A percentile compares a stretch with the other conserved stretches of the same genome.
Conservation (phyloP, 306 rosid species). For the Castanea mollissima region DNA sequence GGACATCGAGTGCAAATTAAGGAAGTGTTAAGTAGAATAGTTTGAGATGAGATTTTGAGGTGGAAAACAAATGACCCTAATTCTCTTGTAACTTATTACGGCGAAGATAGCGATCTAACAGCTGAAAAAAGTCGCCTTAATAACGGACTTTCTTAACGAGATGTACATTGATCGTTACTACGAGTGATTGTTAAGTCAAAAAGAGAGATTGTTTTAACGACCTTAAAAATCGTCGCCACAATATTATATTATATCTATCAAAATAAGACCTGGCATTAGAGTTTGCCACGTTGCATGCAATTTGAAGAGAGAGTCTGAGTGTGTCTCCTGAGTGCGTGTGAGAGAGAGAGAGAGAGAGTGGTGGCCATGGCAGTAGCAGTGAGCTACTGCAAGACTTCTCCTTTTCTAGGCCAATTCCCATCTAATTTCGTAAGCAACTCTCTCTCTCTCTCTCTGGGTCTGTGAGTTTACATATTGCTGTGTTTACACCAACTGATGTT, state of each 20-base stretch:
- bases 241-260: neutral
- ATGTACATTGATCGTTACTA: neutral
- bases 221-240: neutral
- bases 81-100: neutral
- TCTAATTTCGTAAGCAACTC: slow-evolving; percentile 28
- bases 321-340: too few species aligned
- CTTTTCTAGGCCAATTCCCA: slow-evolving; percentile 44
- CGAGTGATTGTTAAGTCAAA: neutral
- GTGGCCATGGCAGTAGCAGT: slow-evolving; percentile 46
- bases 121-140: neutral
- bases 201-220: neutral
- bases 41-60: too few species aligned
- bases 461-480: neutral
- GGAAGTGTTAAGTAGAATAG: too few species aligned
- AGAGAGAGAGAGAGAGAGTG: neutral
- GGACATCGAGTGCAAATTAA: too few species aligned
- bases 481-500: neutral
- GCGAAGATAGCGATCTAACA: neutral
- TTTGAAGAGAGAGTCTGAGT: neutral
- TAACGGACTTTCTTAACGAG: neutral
- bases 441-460: neutral
- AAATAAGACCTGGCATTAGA: neutral
- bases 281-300: neutral
- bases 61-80: neutral
- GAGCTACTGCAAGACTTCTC: slow-evolving; percentile 51